phyloP scores from a whole-genome alignment of 208 protist species.

The Leishmania lainsoni region DNA sequence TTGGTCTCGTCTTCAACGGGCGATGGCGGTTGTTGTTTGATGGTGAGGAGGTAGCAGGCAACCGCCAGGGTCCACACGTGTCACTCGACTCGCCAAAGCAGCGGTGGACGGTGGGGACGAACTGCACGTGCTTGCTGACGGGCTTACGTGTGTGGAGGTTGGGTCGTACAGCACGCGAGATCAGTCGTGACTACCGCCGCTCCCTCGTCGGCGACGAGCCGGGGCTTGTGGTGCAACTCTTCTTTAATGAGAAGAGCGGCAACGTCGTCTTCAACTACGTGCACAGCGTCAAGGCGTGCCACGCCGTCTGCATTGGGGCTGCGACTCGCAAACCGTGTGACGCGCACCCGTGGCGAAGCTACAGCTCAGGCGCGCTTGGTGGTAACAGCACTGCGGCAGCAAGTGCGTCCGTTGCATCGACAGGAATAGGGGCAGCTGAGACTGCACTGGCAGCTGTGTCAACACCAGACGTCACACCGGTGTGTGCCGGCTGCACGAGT shows the following conservation, averaged over 20 bases:
- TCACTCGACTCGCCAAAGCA: slow-evolving; percentile 72
- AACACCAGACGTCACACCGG: slow-evolving; percentile 21
- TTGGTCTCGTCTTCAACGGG: slow-evolving; percentile 88
- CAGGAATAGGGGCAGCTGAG: background rate
- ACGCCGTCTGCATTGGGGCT: slow-evolving; percentile 55
- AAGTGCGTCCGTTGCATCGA: background rate
- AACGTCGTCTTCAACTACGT: slow-evolving; percentile 87
- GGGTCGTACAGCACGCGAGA: slow-evolving; percentile 56
- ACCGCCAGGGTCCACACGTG: slow-evolving; percentile 70
- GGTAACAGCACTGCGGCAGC: slow-evolving; percentile 4
- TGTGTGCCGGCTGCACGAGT: slow-evolving; percentile 44
- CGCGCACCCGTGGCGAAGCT: slow-evolving; percentile 41
- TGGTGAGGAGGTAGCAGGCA: slow-evolving; percentile 67
- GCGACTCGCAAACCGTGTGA: slow-evolving; percentile 54
- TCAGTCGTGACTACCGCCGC: slow-evolving; percentile 77
- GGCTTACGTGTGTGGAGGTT: slow-evolving; percentile 84
- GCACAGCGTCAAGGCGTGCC: slow-evolving; percentile 34
- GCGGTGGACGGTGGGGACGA: slow-evolving; percentile 78
- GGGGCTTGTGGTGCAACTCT: slow-evolving; percentile 71
- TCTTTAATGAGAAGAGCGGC: slow-evolving; percentile 86
- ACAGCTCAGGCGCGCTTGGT: slow-evolving; percentile 3
- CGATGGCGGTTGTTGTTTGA: slow-evolving; percentile 87
- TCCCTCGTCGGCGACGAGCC: slow-evolving; percentile 70
- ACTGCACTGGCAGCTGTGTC: slow-evolving; percentile 1
- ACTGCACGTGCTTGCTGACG: slow-evolving; percentile 77